Conservation (phyloP, 2,329 filamentous ascomycete species). For the Zasmidium angulare region DNA sequence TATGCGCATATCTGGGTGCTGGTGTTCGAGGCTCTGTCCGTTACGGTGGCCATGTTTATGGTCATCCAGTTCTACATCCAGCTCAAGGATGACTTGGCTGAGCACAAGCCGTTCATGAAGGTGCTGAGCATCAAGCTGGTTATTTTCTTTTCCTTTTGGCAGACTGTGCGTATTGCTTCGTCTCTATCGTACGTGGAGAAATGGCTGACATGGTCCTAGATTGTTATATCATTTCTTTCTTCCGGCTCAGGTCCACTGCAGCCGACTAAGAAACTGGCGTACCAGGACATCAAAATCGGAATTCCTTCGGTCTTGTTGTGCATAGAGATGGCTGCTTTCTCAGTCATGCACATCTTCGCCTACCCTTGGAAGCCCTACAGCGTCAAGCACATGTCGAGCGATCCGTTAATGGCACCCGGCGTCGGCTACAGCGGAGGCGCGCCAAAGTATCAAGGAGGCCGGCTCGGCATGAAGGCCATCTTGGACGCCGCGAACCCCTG, state of each 20-base stretch:
- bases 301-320: constrained; percentile 76
- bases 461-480: constrained; percentile 64
- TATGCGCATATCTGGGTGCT: constrained; percentile 86
- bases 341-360: constrained; percentile 76
- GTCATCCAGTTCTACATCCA: constrained; percentile 85
- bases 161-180: constrained; percentile 52
- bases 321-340: constrained; percentile 81
- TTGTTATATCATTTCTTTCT: constrained; percentile 61
- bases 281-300: constrained; percentile 76
- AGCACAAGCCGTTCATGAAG: constrained; percentile 74
- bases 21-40: constrained; percentile 67
- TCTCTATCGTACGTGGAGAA: background rate
- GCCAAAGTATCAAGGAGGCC: constrained; percentile 60
- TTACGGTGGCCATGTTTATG: constrained; percentile 84
- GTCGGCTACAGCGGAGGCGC: constrained; percentile 23
- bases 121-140: constrained; percentile 85
- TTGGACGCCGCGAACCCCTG: constrained; percentile 74
- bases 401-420: constrained; percentile 28
- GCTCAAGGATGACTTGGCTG: constrained; percentile 65
- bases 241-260: constrained; percentile 63
- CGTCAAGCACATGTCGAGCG: constrained; percentile 32
- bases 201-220: constrained; percentile 34
- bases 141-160: constrained; percentile 91
- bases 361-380: constrained; percentile 75
- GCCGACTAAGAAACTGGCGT: constrained; percentile 61